Evolutionary conservation across 2,329 filamentous ascomycete genomes (phyloP).

Genomic region (Claviceps pusilla): DNA sequence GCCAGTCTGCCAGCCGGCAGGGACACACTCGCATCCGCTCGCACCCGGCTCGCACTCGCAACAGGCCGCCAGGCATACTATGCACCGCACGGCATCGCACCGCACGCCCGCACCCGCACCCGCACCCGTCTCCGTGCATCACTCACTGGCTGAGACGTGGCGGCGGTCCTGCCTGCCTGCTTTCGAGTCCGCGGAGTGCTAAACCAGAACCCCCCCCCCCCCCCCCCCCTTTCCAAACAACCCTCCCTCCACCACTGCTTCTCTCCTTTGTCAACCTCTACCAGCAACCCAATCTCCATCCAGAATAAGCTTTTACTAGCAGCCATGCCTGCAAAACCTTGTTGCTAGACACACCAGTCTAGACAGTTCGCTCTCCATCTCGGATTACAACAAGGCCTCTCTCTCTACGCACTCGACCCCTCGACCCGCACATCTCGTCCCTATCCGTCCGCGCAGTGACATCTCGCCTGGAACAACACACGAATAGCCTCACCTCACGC

Average conservation of each 20-base stretch:
- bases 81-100: too few species aligned
- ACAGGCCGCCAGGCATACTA: too few species aligned
- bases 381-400: slow-evolving; percentile 8
- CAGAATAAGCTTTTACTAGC: slow-evolving; percentile 1
- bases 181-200: too few species aligned
- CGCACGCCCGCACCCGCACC: too few species aligned
- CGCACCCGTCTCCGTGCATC: too few species aligned
- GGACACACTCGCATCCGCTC: too few species aligned
- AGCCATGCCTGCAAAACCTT: slow-evolving; percentile 10
- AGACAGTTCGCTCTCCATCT: slow-evolving; percentile 10
- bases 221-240: neutral
- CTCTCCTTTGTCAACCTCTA: slow-evolving; percentile 4
- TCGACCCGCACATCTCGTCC: neutral
- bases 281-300: neutral
- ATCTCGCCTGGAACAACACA: neutral
- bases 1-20: too few species aligned
- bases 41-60: too few species aligned
- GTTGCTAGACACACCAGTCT: slow-evolving; percentile 13
- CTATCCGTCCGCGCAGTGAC: neutral
- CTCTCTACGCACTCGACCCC: neutral
- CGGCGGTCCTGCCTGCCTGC: too few species aligned
- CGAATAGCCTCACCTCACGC: neutral
- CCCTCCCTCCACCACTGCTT: slow-evolving; percentile 1
- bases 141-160: too few species aligned
- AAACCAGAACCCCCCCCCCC: neutral